Base-by-base conservation (phyloP, 495 filamentous ascomycete genomes). In the Astrocystis sublimbata region DNA sequence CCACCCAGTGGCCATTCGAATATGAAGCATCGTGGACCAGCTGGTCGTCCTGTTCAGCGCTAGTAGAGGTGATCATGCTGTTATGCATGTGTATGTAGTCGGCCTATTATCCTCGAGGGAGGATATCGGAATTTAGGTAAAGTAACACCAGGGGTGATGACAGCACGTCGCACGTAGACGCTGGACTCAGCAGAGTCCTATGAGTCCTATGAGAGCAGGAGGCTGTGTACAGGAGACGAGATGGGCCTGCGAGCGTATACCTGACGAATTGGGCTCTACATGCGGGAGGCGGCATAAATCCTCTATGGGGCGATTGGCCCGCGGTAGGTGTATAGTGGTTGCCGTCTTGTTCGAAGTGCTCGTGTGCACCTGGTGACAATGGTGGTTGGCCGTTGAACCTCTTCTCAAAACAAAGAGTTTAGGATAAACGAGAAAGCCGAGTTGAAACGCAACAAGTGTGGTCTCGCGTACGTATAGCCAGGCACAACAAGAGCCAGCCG, bases 21-120 rank as follows among this genome's bases (percentile, higher is more conserved):
- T 73, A 73, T 58, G 65, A 66, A 68, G 73, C 77, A 65, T 80
- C 78, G 46, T 76, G 79, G 55, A 78, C 70, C 59, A 79, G 53
- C 66, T 79, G 77, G 69, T 70, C 75, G 68, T 80, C 79, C 65
- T 78, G 79, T 68, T 77, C 78, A 72, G 80, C 75, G 66, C 73
- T 76, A 61, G 72, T 75, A 61, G 78, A 74, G 65, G 73, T 73
- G 65, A 77, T 73, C 68, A 80, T 77, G 58, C 76, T 75, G 70
- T 81, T 80, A 70, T 81, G 77, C 79, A 82, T 82, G 61, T 66
- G 71, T 36, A 52, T 26, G 60, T 41, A 40, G 21, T 47, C 51
- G 10, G 40, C 23, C 5, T 56, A 36, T 33, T 50, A 41, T 41
- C 36, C 23, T 56, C 50, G 49, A 49, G 30, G 9, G 41, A 62